phyloP scores from a whole-genome alignment of 2,329 filamentous ascomycete genomes.

The Biscogniauxia marginata region DNA sequence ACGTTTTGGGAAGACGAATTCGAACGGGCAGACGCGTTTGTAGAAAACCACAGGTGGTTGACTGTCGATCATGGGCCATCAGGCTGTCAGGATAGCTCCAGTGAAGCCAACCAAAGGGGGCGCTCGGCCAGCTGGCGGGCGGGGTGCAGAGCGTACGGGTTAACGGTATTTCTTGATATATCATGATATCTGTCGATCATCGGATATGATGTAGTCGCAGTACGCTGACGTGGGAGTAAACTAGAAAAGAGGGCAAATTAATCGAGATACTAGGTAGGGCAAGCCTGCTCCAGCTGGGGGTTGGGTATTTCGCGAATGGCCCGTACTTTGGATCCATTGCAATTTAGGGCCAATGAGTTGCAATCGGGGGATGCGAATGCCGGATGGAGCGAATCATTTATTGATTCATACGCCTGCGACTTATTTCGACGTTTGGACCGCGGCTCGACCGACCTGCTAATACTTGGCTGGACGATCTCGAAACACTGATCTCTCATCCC shows the following conservation, averaged over 20 bases:
- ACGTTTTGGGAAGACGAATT: background rate
- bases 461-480: background rate
- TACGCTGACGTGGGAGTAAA: background rate
- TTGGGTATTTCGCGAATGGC: background rate
- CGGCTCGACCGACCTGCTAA: background rate
- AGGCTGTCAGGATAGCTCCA: background rate
- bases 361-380: background rate
- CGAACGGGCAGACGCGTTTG: background rate
- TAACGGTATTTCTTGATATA: background rate
- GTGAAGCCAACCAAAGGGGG: background rate
- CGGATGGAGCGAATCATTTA: background rate
- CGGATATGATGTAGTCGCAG: background rate
- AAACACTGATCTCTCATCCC: background rate
- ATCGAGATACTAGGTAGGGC: background rate
- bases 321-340: background rate
- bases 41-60: background rate
- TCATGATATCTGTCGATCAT: background rate
- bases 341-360: background rate
- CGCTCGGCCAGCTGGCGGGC: background rate
- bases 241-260: background rate
- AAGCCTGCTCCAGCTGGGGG: background rate
- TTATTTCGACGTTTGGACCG: background rate
- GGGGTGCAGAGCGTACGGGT: background rate
- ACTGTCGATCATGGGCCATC: background rate
- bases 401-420: background rate